Evolutionary conservation across 129 eudicot species (phyloP).

Genomic region (Pulicaria dysenterica): DNA sequence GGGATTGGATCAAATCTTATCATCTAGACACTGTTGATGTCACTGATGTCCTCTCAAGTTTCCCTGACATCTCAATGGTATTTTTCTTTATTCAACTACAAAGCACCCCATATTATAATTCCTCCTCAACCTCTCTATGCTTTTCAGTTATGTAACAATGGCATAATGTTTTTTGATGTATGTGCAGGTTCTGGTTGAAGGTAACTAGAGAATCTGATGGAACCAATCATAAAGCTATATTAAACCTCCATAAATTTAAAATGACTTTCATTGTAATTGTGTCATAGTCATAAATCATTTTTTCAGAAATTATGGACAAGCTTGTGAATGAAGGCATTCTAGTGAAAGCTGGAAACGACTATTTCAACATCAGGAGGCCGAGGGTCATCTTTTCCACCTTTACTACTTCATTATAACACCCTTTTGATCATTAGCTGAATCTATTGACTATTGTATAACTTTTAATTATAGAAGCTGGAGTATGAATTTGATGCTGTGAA

Average conservation of each 20-base stretch:
- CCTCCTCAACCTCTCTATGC: neutral
- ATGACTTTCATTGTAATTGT: neutral
- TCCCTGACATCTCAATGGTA: conserved; percentile 93
- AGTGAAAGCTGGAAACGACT: conserved; percentile 51
- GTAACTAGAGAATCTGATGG: conserved; percentile 41
- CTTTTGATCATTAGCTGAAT: conserved; percentile 20
- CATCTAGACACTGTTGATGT: conserved; percentile 67
- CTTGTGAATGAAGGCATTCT: conserved; percentile 71
- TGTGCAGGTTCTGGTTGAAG: conserved; percentile 90
- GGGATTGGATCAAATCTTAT: conserved; percentile 78
- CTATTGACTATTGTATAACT: neutral
- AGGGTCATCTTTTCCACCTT: conserved; percentile 47
- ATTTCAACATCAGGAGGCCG: conserved; percentile 52
- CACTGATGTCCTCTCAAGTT: conserved; percentile 77
- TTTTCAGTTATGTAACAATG: conserved; percentile 20
- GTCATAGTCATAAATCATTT: conserved; percentile 7
- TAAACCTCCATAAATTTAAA: neutral
- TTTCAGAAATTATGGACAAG: conserved; percentile 76
- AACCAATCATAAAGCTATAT: conserved; percentile 6
- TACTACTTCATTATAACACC: conserved; percentile 2
- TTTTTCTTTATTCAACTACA: conserved; percentile 2
- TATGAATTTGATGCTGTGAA: conserved; percentile 90
- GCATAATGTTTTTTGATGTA: conserved; percentile 4
- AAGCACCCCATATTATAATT: neutral
- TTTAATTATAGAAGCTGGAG: conserved; percentile 53